Evolutionary conservation across 257 asterid species (phyloP).

Genomic region (Phtheirospermum japonicum): DNA sequence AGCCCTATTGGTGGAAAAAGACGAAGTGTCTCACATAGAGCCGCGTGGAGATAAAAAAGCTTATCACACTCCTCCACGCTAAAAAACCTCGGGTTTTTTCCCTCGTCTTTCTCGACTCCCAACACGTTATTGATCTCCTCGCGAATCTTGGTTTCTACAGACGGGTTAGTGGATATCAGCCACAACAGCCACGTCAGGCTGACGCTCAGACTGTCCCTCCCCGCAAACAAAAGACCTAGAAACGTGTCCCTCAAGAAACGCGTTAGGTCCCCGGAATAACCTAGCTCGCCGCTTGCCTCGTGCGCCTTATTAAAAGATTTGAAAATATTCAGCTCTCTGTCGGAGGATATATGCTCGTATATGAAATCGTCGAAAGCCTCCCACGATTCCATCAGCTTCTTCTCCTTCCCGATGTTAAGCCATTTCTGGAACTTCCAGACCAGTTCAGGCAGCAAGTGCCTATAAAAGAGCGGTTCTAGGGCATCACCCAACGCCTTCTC

Average conservation of each 20-base stretch:
- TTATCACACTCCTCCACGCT: slow-evolving; percentile 29
- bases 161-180: slow-evolving; percentile 35
- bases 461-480: slow-evolving; percentile 25
- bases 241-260: slow-evolving; percentile 36
- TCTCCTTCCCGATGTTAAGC: slow-evolving; percentile 37
- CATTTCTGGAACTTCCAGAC: slow-evolving; percentile 36
- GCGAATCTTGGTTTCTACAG: slow-evolving; percentile 27
- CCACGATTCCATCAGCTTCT: slow-evolving; percentile 28
- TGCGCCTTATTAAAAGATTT: slow-evolving; percentile 25
- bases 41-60: slow-evolving; percentile 46
- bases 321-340: neutral
- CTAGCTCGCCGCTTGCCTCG: neutral
- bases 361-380: slow-evolving; percentile 34
- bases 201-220: slow-evolving; percentile 47
- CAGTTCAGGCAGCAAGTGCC: slow-evolving; percentile 31
- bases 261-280: neutral
- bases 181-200: slow-evolving; percentile 51
- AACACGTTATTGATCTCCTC: slow-evolving; percentile 36
- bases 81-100: slow-evolving; percentile 26
- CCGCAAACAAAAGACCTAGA: slow-evolving; percentile 40
- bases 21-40: slow-evolving; percentile 43
- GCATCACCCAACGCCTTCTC: slow-evolving; percentile 32
- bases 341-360: slow-evolving; percentile 10
- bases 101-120: neutral
- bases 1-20: slow-evolving; percentile 41